phyloP scores from a whole-genome alignment of 108 stramenopile species.

The Fistulifera pelliculosa region DNA sequence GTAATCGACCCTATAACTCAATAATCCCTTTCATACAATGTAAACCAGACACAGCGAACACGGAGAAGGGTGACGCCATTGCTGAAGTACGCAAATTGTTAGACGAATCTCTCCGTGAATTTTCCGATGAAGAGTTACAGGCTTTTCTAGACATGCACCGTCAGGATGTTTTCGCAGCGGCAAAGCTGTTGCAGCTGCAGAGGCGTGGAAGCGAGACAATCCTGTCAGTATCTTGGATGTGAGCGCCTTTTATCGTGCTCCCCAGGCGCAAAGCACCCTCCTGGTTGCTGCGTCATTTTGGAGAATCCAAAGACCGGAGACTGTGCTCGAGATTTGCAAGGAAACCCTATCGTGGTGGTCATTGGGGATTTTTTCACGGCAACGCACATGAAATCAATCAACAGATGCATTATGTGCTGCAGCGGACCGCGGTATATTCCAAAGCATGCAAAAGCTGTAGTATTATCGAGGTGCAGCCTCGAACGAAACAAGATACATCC shows the following conservation, averaged over 20 bases:
- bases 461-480: not conserved
- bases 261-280: not conserved
- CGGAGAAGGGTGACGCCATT: no score
- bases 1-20: no score
- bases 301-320: not conserved
- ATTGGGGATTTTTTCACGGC: not conserved
- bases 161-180: not conserved
- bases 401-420: not conserved
- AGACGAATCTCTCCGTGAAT: no score
- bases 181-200: not conserved
- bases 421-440: not conserved
- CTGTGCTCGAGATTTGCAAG: not conserved
- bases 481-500: not conserved
- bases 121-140: no score
- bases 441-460: not conserved
- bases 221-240: slow-evolving; percentile 1
- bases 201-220: not conserved
- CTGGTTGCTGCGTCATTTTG: not conserved
- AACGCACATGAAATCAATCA: not conserved
- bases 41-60: no score
- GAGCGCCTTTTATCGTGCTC: not conserved
- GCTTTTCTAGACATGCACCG: no score
- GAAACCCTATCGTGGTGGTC: not conserved
- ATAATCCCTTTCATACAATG: no score
- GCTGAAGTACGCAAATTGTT: no score